Conservation (phyloP, 2,329 filamentous ascomycete species). For the Botrytis sinoallii region DNA sequence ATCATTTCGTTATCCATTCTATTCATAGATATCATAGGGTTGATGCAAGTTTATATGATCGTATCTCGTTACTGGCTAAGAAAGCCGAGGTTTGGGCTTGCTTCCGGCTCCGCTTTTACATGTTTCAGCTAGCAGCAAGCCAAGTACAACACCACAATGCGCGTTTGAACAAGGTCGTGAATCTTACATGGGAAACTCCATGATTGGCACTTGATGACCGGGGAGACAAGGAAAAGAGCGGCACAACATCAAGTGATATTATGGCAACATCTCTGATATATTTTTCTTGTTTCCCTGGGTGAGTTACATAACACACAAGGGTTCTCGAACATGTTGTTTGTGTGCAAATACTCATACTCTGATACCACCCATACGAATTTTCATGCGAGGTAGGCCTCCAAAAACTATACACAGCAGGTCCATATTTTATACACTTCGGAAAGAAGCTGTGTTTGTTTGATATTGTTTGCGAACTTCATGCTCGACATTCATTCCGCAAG, state of each 20-base stretch:
- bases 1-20: not conserved
- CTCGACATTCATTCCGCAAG: not conserved
- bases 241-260: not conserved
- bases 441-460: not conserved
- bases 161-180: not conserved
- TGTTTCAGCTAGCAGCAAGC: not conserved
- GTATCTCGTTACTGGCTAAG: not conserved
- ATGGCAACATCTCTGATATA: not conserved
- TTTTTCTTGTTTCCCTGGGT: not conserved
- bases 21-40: not conserved
- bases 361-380: not conserved
- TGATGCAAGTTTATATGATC: not conserved
- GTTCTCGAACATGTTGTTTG: not conserved
- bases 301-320: not conserved
- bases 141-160: not conserved
- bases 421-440: not conserved
- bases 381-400: not conserved
- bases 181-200: not conserved
- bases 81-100: not conserved
- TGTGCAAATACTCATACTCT: not conserved
- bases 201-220: not conserved
- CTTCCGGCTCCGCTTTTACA: not conserved
- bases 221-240: not conserved
- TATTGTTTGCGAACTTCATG: not conserved
- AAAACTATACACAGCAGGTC: not conserved